phyloP scores from a whole-genome alignment of 164 flowering plant genomes.

The Vitis riparia region DNA sequence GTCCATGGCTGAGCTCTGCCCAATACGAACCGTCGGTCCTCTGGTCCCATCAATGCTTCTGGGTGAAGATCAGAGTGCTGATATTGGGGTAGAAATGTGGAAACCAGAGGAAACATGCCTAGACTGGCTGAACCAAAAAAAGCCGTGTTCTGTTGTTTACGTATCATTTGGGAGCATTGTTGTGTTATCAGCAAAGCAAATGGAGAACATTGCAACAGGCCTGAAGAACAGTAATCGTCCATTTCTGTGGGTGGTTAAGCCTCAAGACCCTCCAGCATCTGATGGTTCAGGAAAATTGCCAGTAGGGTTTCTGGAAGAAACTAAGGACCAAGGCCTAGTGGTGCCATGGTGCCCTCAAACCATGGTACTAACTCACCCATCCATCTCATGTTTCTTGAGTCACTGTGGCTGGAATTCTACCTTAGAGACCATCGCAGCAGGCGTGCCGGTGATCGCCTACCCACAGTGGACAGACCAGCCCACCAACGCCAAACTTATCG shows the following conservation, averaged over 20 bases:
- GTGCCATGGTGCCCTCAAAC: slow-evolving; percentile 25
- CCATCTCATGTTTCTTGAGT: slow-evolving; percentile 21
- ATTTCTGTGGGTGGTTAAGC: slow-evolving; percentile 36
- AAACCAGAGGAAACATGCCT: slow-evolving; percentile 20
- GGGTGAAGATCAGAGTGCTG: slow-evolving; percentile 16
- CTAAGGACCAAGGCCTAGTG: slow-evolving; percentile 16
- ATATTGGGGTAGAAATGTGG: slow-evolving; percentile 15
- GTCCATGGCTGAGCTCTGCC: slow-evolving; percentile 18
- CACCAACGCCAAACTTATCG: slow-evolving; percentile 19
- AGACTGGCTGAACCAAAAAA: slow-evolving; percentile 22
- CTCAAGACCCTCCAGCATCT: not conserved
- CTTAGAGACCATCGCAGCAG: slow-evolving; percentile 18
- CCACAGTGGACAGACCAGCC: slow-evolving; percentile 32
- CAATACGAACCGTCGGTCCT: slow-evolving; percentile 31
- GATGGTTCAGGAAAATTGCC: slow-evolving; percentile 13
- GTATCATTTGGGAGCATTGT: slow-evolving; percentile 31
- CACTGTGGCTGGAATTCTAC: slow-evolving; percentile 41
- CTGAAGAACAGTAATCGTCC: slow-evolving; percentile 13
- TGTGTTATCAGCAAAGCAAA: slow-evolving; percentile 15
- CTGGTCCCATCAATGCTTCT: slow-evolving; percentile 28
- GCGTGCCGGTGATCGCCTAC: slow-evolving; percentile 20
- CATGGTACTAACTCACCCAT: slow-evolving; percentile 14
- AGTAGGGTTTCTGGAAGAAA: slow-evolving; percentile 18
- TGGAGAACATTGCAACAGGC: slow-evolving; percentile 25
- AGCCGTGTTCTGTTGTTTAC: slow-evolving; percentile 21